phyloP scores from a whole-genome alignment of 129 eudicot genomes.

The Flaveria sonorensis region DNA sequence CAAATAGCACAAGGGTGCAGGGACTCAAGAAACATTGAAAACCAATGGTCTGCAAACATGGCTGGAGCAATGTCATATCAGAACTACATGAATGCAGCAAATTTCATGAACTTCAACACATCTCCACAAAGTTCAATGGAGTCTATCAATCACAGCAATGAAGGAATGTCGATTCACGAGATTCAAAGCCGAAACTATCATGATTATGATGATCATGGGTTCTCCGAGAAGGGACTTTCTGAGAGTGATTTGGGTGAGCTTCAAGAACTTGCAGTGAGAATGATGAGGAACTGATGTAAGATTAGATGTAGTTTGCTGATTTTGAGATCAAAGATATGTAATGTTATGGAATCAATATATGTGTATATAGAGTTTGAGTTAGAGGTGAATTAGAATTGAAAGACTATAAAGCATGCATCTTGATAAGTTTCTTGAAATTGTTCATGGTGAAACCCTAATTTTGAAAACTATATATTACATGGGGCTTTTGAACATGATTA shows the following conservation, averaged over 20 bases:
- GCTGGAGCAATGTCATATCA: slow-evolving; percentile 30
- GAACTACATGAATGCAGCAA: slow-evolving; percentile 33
- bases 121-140: slow-evolving; percentile 85
- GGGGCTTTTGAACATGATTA: not conserved
- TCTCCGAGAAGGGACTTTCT: slow-evolving; percentile 54
- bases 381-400: slow-evolving; percentile 14
- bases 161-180: slow-evolving; percentile 46
- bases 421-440: slow-evolving; percentile 15
- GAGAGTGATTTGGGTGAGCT: slow-evolving; percentile 85
- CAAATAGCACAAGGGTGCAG: slow-evolving; percentile 52
- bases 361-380: slow-evolving; percentile 32
- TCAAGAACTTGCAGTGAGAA: slow-evolving; percentile 82
- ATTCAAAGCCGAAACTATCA: slow-evolving; percentile 37
- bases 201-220: slow-evolving; percentile 9
- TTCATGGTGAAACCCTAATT: slow-evolving; percentile 21
- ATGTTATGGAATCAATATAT: slow-evolving; percentile 26
- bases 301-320: slow-evolving; percentile 16
- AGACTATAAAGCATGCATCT: slow-evolving; percentile 17
- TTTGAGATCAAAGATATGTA: slow-evolving; percentile 14
- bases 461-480: slow-evolving; percentile 14
- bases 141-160: slow-evolving; percentile 48
- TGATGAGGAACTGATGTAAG: slow-evolving; percentile 65
- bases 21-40: slow-evolving; percentile 52
- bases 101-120: slow-evolving; percentile 36
- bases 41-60: slow-evolving; percentile 45